Base-by-base conservation (phyloP, 2,329 filamentous ascomycete species). In the Exophiala mesophila region DNA sequence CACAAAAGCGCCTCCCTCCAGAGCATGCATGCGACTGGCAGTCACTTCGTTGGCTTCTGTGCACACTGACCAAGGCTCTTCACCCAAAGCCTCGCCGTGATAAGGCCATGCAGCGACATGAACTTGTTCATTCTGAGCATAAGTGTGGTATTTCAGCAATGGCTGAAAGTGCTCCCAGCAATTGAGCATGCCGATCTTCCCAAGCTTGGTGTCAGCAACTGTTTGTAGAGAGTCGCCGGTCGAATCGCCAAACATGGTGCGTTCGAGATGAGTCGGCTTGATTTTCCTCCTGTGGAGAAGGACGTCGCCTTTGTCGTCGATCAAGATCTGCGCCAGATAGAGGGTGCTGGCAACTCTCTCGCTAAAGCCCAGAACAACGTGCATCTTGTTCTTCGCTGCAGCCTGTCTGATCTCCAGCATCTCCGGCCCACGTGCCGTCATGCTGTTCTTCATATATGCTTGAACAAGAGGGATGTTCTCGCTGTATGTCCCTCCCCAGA, bases 241-340 rank as follows among this genome's bases (percentile, higher is more conserved):
- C 1, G 37, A 68, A n/a, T 73, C 70, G 2, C 69, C 70, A 17
- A 64, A 74, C 19, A 72, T 43, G 5, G 65, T 66, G 1, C 68
- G 61, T 53, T 74, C 71, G 53, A 73, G 65, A 42, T 73, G 68
- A 0, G 69, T 74, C 0, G 70, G 66, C 57, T 74, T 74, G 54
- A 73, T 61, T 57, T 74, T 74, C n/a, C 69, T 63, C 9, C 70
- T 62, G 39, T 66, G 57, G 8, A 62, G 52, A 12, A 61, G 37
- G 3, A 71, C 26, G 29, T 65, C 59, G 0, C 70, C 69, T 13
- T 63, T 55, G 0, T 61, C 57, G 2, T 58, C 61, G 42, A 74
- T 70, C 16, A 72, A 62, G 3, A 19, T 17, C 18, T 34, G 32
- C 6, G 32, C 8, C 7, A 34, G 17, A n/a, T 18, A 34, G 9